Percentiles rank a stretch among this genome's conserved stretches.
These are phyloP conservation scores for Punica granatum DNA, from an alignment of 345 rosid genomes.

Conservation along the genomic window DNA sequence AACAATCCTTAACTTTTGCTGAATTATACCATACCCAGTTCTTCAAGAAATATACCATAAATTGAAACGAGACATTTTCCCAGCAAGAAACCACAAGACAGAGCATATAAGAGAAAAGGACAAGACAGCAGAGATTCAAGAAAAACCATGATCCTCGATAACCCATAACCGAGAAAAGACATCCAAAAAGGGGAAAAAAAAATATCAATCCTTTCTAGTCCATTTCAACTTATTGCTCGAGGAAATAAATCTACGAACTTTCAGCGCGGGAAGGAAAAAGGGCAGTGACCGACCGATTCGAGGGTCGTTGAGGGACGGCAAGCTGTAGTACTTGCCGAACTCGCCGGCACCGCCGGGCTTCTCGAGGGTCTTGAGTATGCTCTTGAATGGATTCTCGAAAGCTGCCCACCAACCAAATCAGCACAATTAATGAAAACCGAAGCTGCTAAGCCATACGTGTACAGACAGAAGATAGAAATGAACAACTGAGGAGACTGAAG, in stretches of 20 bases:
- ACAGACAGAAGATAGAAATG: neutral
- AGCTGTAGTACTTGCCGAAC: slow-evolving; percentile 55
- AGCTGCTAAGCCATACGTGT: too few species aligned
- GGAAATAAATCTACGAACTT: neutral
- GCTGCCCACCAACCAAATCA: slow-evolving; percentile 24
- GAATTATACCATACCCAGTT: neutral
- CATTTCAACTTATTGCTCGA: neutral
- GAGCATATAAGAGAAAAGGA: neutral
- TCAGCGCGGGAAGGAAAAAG: neutral
- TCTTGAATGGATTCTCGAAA: slow-evolving; percentile 42
- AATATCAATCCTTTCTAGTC: neutral
- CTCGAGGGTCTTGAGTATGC: slow-evolving; percentile 60
- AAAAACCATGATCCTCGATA: neutral
- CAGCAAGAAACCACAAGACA: neutral
- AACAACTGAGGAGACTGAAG: neutral
- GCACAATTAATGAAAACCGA: neutral
- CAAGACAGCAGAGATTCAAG: neutral
- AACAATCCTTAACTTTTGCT: neutral
- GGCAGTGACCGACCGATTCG: slow-evolving; percentile 49
- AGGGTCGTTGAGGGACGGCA: slow-evolving; percentile 66
- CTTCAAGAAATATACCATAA: neutral
- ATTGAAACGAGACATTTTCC: neutral
- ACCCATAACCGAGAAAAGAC: neutral
- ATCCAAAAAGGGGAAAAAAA: neutral
- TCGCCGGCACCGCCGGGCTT: slow-evolving; percentile 50